Evolutionary conservation across 225 moss, liverwort and hornwort species (phyloP).

Genomic region (Sphagnum contortum): DNA sequence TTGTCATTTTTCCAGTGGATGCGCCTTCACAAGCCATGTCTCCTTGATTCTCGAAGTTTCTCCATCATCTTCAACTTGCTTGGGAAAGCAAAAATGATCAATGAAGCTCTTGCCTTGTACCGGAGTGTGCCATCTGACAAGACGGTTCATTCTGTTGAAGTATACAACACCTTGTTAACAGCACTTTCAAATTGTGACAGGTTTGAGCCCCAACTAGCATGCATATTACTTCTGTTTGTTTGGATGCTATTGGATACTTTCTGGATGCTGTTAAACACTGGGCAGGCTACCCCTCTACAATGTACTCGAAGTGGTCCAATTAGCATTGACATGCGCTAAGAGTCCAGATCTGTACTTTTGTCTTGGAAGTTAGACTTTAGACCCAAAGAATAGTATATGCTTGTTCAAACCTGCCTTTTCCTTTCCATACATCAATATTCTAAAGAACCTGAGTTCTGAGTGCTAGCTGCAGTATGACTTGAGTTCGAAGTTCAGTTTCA

Average conservation of each 20-base stretch:
- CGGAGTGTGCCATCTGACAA: slow-evolving; percentile 48
- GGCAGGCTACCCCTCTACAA: no score
- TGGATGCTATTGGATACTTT: not conserved
- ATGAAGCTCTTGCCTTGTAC: slow-evolving; percentile 55
- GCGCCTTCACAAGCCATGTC: slow-evolving; percentile 62
- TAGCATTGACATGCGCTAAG: not conserved
- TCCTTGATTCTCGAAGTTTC: slow-evolving; percentile 73
- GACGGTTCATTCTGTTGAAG: slow-evolving; percentile 59
- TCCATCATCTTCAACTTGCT: slow-evolving; percentile 58
- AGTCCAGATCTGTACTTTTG: not conserved
- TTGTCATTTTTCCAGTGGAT: slow-evolving; percentile 93
- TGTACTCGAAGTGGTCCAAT: no score
- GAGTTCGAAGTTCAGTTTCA: no score
- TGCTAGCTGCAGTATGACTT: no score
- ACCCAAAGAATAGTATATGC: not conserved
- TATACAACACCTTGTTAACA: slow-evolving; percentile 80
- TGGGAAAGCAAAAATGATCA: slow-evolving; percentile 58
- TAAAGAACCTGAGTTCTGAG: no score
- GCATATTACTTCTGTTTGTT: slow-evolving; percentile 3
- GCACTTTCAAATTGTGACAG: slow-evolving; percentile 58
- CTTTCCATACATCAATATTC: no score
- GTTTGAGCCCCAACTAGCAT: slow-evolving; percentile 18
- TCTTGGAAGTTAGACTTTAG: not conserved
- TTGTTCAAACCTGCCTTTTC: no score
- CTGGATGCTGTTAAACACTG: no score